Base-by-base conservation (phyloP, 495 filamentous ascomycete genomes). In the Trichoderma parareesei region DNA sequence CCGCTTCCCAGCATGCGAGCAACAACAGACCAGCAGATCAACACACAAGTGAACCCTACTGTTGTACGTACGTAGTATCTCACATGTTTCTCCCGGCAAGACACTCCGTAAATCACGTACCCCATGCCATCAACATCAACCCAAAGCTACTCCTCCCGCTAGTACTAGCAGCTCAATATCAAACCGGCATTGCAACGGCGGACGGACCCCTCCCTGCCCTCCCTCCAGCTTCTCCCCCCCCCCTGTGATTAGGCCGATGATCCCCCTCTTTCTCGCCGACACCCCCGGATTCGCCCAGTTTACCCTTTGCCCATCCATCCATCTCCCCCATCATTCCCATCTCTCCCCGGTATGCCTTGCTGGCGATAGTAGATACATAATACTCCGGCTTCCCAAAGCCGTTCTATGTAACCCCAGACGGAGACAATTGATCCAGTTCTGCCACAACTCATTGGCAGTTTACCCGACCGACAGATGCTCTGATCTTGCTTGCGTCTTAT, bases 221-320 rank as follows among this genome's bases (percentile, higher is more conserved):
- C 46, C 44, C 46, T 27, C n/a, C n/a, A n/a, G 4, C 16, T 46
- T 55, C 27, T 57, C 37, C 53, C 53, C 53, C 53, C 37, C n/a
- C n/a, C n/a, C n/a, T n/a, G n/a, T 57, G 53, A 57, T 57, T 57
- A 57, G 53, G 53, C 53, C 33, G 53, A 57, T 37, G 14, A 11
- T 37, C 53, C 53, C 53, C 53, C 20, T 57, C 53, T 57, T 37
- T 37, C 53, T 57, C 7, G 33, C 53, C 27, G 27, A 35, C 27
- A 27, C 20, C 46, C 53, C 53, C 53, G 37, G 53, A 57, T 57
- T 57, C 18, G 3, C 27, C 27, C 27, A 27, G 27, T 27, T 27
- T 27, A 27, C 27, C 27, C 27, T 27, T 27, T 27, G 27, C 27
- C 27, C 27, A 27, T 27, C 2, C n/a, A 18, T 27, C 14, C 20